These are phyloP conservation scores for Helicocarpus griseus DNA, from an alignment of 2,329 filamentous ascomycete genomes.

Conservation along the genomic window DNA sequence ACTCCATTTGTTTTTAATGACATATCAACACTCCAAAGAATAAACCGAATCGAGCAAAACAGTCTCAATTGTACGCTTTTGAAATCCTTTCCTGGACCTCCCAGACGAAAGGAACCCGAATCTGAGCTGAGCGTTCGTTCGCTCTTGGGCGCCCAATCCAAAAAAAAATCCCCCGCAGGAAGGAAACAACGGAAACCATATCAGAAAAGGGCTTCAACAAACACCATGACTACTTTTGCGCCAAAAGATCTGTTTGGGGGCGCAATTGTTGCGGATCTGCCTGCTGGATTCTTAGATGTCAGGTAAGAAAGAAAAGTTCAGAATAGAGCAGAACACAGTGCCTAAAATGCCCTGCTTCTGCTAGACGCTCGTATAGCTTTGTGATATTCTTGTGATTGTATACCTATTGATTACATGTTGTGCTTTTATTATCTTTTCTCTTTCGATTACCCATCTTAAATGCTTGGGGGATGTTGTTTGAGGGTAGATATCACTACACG, in stretches of 20 bases:
- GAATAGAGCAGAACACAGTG: neutral
- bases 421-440: neutral
- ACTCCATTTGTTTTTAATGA: too few relatives aligned
- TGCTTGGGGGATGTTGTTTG: neutral
- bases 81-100: too few relatives aligned
- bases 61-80: too few relatives aligned
- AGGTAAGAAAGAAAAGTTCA: constrained; percentile 13
- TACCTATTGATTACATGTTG: neutral
- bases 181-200: neutral
- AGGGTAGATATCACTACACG: neutral
- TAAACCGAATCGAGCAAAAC: too few relatives aligned
- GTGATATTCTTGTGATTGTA: neutral
- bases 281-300: constrained; percentile 15
- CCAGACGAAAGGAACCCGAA: too few relatives aligned
- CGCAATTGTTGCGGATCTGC: constrained; percentile 16
- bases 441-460: neutral
- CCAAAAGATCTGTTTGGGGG: constrained; percentile 16
- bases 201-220: neutral
- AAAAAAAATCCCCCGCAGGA: neutral
- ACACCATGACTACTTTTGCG: constrained; percentile 2
- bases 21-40: too few relatives aligned
- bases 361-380: neutral
- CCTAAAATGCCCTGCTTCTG: neutral
- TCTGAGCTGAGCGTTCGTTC: too few relatives aligned
- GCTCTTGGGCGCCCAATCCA: too few relatives aligned